These are phyloP conservation scores for Blastomyces parvus DNA, from an alignment of 2,329 filamentous ascomycete species.

Conservation along the genomic window DNA sequence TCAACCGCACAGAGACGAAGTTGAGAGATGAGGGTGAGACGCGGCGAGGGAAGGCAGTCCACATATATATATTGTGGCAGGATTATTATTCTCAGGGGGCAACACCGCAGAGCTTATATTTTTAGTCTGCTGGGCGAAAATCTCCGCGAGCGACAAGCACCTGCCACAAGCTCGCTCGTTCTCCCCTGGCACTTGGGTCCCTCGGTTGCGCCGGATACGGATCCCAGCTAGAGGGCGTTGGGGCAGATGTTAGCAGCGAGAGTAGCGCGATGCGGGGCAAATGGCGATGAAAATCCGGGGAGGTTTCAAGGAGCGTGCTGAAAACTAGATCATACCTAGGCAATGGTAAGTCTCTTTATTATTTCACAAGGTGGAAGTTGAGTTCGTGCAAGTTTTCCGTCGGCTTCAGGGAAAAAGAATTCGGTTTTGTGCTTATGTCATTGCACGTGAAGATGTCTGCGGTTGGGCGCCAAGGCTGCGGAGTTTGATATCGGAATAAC, in stretches of 20 bases:
- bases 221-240: neutral
- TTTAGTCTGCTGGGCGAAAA: neutral
- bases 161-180: neutral
- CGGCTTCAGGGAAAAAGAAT: neutral
- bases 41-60: slow-evolving; percentile 23
- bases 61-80: neutral
- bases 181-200: neutral
- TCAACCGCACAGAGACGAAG: slow-evolving; percentile 16
- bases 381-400: neutral
- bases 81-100: neutral
- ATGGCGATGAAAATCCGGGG: neutral
- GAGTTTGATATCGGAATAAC: neutral
- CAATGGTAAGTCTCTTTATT: neutral
- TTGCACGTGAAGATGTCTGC: slow-evolving; percentile 2
- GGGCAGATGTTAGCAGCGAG: neutral
- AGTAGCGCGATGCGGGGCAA: neutral
- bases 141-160: neutral
- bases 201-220: slow-evolving; percentile 5
- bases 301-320: neutral
- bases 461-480: neutral
- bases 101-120: neutral
- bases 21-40: slow-evolving; percentile 27
- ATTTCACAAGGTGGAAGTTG: neutral
- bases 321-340: neutral
- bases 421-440: neutral